A percentile compares a stretch with the other conserved stretches of the same genome.
phyloP scores from a whole-genome alignment of 768 basidiomycete genomes.

The Daedaleopsis sinensis region DNA sequence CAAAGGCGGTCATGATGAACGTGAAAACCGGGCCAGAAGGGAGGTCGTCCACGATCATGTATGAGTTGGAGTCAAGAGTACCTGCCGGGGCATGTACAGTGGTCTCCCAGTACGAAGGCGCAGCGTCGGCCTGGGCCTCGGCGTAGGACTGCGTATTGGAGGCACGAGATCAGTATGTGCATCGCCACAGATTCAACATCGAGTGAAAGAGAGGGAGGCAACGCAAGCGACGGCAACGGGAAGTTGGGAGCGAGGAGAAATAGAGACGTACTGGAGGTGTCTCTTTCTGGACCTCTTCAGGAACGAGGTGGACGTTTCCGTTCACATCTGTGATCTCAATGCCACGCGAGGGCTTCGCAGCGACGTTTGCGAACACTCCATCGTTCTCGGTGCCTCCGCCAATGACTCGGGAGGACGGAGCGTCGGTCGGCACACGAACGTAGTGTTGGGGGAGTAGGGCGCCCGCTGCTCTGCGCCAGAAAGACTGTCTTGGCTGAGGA shows the following conservation, averaged over 20 bases:
- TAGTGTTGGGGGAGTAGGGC: constrained; percentile 71
- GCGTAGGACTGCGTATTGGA: constrained; percentile 69
- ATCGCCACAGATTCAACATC: not conserved
- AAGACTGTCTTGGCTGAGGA: constrained; percentile 44
- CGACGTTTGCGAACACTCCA: constrained; percentile 94
- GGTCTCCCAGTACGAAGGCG: constrained; percentile 97
- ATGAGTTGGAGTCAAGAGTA: constrained; percentile 48
- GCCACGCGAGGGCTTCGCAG: constrained; percentile 73
- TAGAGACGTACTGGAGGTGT: constrained; percentile 75
- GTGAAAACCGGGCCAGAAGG: constrained; percentile 77
- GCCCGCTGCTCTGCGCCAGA: constrained; percentile 62
- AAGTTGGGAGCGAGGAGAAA: not conserved
- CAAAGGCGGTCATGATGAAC: constrained; percentile 80
- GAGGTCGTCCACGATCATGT: constrained; percentile 91
- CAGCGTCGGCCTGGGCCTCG: constrained; percentile 85
- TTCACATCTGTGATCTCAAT: constrained; percentile 51
- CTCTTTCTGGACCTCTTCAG: constrained; percentile 82
- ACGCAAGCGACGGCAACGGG: not conserved
- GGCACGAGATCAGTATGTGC: not conserved
- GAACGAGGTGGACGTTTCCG: constrained; percentile 64
- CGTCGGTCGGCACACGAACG: constrained; percentile 47
- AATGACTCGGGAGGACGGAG: constrained; percentile 32
- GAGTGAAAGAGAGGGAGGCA: not conserved
- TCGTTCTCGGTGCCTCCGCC: constrained; percentile 85
- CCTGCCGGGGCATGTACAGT: constrained; percentile 79